phyloP scores from a whole-genome alignment of 2,329 filamentous ascomycete genomes.

The Triangularia verruculosa region DNA sequence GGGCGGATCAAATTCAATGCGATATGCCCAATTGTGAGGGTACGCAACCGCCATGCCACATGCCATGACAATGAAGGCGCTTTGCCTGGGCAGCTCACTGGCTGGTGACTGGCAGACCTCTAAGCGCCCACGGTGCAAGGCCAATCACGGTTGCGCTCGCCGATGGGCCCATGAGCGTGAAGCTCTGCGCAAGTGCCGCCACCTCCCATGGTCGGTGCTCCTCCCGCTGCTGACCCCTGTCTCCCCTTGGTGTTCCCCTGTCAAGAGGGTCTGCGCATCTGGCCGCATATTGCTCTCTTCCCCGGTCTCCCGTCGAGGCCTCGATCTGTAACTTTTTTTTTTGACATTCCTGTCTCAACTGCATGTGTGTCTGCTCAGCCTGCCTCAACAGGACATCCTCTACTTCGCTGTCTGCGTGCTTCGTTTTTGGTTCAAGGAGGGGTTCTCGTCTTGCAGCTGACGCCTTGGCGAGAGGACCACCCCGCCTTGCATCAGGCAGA shows the following conservation, averaged over 20 bases:
- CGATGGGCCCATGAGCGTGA: slow-evolving; percentile 5
- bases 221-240: slow-evolving; percentile 12
- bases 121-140: slow-evolving; percentile 27
- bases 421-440: slow-evolving; percentile 10
- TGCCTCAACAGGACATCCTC: background rate
- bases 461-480: slow-evolving; percentile 9
- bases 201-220: slow-evolving; percentile 11
- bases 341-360: slow-evolving; percentile 15
- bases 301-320: slow-evolving; percentile 18
- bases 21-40: slow-evolving; percentile 14
- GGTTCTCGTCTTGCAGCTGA: slow-evolving; percentile 12
- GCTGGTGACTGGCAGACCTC: slow-evolving; percentile 15
- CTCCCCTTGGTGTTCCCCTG: slow-evolving; percentile 19
- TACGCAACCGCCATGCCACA: slow-evolving; percentile 20
- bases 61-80: slow-evolving; percentile 18
- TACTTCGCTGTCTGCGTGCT: slow-evolving; percentile 2
- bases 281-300: slow-evolving; percentile 32
- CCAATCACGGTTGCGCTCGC: slow-evolving; percentile 26
- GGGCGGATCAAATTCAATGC: slow-evolving; percentile 7
- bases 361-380: background rate
- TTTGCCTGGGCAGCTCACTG: slow-evolving; percentile 23
- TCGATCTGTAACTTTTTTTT: slow-evolving; percentile 11
- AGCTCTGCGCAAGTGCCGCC: slow-evolving; percentile 18
- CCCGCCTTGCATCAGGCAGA: background rate
- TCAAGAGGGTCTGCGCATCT: slow-evolving; percentile 27